These are phyloP conservation scores for Solanum virginianum DNA, from an alignment of 257 asterid genomes.

Conservation along the genomic window DNA sequence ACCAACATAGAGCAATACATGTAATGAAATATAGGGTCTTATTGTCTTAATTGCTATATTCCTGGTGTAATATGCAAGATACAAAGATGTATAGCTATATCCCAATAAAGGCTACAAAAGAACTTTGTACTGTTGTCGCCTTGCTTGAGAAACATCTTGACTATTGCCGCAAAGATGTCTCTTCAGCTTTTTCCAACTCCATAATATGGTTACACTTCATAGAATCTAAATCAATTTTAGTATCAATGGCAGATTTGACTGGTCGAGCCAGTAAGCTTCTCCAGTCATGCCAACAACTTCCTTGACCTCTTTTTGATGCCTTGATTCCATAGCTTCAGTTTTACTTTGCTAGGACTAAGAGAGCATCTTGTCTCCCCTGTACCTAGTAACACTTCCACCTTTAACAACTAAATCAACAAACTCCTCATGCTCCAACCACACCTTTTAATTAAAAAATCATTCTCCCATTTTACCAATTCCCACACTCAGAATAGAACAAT, in stretches of 20 bases:
- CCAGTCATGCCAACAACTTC: background rate
- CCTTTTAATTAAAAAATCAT: background rate
- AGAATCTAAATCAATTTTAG: background rate
- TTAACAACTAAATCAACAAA: background rate
- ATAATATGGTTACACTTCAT: background rate
- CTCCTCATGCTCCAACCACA: background rate
- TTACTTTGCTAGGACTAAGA: background rate
- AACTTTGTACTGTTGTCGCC: background rate
- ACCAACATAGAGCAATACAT: background rate
- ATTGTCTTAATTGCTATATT: background rate
- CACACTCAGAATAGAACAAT: no score
- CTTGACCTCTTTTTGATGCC: background rate
- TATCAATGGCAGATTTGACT: background rate
- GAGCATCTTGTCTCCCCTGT: background rate
- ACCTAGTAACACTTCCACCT: background rate
- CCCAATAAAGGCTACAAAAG: background rate
- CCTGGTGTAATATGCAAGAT: background rate
- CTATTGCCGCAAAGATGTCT: background rate
- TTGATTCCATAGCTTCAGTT: background rate
- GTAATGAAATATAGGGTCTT: background rate
- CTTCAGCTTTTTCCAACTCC: background rate
- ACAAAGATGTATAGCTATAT: background rate
- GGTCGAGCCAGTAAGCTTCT: background rate
- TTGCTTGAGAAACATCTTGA: background rate
- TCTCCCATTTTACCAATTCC: background rate